Base-by-base conservation (phyloP, 2,329 filamentous ascomycete species). In the Fusarium miscanthi region DNA sequence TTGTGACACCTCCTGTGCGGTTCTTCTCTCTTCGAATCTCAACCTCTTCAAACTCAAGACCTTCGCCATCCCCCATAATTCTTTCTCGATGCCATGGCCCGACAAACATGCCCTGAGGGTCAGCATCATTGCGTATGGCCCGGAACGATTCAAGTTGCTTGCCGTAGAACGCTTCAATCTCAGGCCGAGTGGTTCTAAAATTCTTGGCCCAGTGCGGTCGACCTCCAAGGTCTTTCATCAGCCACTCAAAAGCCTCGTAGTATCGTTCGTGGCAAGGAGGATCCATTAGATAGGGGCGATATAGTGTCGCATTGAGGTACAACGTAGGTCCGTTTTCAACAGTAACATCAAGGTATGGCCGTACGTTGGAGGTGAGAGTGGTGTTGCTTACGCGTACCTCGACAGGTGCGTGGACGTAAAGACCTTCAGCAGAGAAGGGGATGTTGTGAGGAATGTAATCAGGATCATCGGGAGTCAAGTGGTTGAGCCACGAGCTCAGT, bases 151-250 rank as follows among this genome's bases (percentile, higher is more conserved):
- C 82, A 65, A 97, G 84, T 52, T 91, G 84, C n/a, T 86, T 81
- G 43, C 91, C 91, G 79, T 96, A 97, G 80, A 93, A 89, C 3
- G 81, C 80, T 65, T 89, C 87, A 46, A 97, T 86, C 35, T 93
- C 89, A 1, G 84, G 77, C 16, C 88, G 86, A 8, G 88, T 86
- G 13, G 87, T 86, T 51, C 86, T 84, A 81, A 97, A 97, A 80
- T 97, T 97, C 87, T 97, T 97, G 12, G 94, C 94, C 93, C 94
- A 97, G 82, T 97, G 94, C 23, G 94, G 94, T 49, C 89, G 89
- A 13, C 92, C 94, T 58, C 92, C 93, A 75, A 97, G 85, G 48
- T 97, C 93, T 66, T 90, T 91, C 94, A 97, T 97, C 49, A 97
- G 85, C 86, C 92, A 95, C 81, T 97, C 94, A 73, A 97, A 97